phyloP scores from a whole-genome alignment of 345 rosid species.

The Mangifera indica region DNA sequence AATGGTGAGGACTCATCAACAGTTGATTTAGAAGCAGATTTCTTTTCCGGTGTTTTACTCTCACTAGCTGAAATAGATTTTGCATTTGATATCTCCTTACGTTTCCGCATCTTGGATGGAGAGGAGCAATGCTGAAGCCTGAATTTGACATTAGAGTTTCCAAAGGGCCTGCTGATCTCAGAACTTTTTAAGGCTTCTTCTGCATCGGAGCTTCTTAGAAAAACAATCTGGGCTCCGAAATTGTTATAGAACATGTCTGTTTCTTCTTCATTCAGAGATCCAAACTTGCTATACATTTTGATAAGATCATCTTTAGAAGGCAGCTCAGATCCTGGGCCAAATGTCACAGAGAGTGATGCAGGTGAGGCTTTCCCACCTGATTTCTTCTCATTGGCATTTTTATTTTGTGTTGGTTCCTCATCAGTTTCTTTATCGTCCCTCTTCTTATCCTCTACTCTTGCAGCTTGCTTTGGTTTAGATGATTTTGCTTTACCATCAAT shows the following conservation, averaged over 20 bases:
- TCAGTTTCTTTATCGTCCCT: slow-evolving; percentile 16
- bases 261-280: slow-evolving; percentile 48
- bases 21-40: slow-evolving; percentile 19
- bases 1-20: slow-evolving; percentile 25
- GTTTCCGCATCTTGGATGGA: slow-evolving; percentile 28
- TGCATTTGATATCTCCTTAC: slow-evolving; percentile 19
- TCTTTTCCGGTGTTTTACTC: slow-evolving; percentile 17
- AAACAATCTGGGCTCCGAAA: slow-evolving; percentile 49
- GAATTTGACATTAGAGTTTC: slow-evolving; percentile 37
- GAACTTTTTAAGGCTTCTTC: slow-evolving; percentile 64
- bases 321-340: slow-evolving; percentile 59
- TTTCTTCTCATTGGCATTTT: slow-evolving; percentile 23
- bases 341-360: slow-evolving; percentile 51
- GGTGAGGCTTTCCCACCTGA: slow-evolving; percentile 29
- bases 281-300: slow-evolving; percentile 48
- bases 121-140: slow-evolving; percentile 29
- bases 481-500: slow-evolving; percentile 9
- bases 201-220: slow-evolving; percentile 50
- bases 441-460: slow-evolving; percentile 23
- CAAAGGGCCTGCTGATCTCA: slow-evolving; percentile 46
- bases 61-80: slow-evolving; percentile 17
- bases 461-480: slow-evolving; percentile 11
- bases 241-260: slow-evolving; percentile 47
- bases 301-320: slow-evolving; percentile 64
- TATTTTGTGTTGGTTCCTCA: slow-evolving; percentile 22